Percentiles rank a stretch among this genome's conserved stretches.
Conservation (phyloP, 441 rosid genomes). For the Mallotus repandus region DNA sequence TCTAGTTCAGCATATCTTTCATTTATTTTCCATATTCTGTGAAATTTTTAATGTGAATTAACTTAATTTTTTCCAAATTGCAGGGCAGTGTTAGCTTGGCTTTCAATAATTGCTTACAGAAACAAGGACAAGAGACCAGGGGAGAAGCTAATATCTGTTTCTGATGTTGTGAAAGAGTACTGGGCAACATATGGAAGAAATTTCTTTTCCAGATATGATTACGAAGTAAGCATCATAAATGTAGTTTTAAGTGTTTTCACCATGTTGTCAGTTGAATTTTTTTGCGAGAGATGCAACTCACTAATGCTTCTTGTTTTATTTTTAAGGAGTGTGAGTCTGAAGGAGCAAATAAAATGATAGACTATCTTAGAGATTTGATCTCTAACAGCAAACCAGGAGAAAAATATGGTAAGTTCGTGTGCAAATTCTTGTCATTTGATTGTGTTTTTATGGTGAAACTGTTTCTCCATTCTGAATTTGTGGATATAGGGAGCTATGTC, state of each 20-base stretch:
- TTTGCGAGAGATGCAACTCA: slow-evolving; percentile 16
- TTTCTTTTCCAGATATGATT: slow-evolving; percentile 91
- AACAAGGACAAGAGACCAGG: slow-evolving; percentile 81
- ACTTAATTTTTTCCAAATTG: slow-evolving; percentile 18
- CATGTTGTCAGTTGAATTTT: slow-evolving; percentile 15
- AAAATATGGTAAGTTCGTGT: slow-evolving; percentile 53
- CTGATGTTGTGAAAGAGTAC: slow-evolving; percentile 85
- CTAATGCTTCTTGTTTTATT: slow-evolving; percentile 17
- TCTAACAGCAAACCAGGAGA: slow-evolving; percentile 73
- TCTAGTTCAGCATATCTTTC: not conserved
- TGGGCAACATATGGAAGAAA: slow-evolving; percentile 95
- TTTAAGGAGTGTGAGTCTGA: slow-evolving; percentile 89
- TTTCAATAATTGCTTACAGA: slow-evolving; percentile 77
- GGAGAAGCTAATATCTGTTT: slow-evolving; percentile 71
- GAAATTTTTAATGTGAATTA: slow-evolving; percentile 9
- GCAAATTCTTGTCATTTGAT: slow-evolving; percentile 11
- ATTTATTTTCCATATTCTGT: not conserved
- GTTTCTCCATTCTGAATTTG: slow-evolving; percentile 19
- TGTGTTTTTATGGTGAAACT: not conserved
- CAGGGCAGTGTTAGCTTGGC: slow-evolving; percentile 99
- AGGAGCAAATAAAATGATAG: slow-evolving; percentile 86
- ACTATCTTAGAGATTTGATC: slow-evolving; percentile 66
- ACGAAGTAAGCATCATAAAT: slow-evolving; percentile 58
- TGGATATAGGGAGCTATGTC: slow-evolving; percentile 57
- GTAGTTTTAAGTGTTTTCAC: slow-evolving; percentile 5